Conservation (phyloP, 2,329 filamentous ascomycete species). For the Hypoxylon sp. region DNA sequence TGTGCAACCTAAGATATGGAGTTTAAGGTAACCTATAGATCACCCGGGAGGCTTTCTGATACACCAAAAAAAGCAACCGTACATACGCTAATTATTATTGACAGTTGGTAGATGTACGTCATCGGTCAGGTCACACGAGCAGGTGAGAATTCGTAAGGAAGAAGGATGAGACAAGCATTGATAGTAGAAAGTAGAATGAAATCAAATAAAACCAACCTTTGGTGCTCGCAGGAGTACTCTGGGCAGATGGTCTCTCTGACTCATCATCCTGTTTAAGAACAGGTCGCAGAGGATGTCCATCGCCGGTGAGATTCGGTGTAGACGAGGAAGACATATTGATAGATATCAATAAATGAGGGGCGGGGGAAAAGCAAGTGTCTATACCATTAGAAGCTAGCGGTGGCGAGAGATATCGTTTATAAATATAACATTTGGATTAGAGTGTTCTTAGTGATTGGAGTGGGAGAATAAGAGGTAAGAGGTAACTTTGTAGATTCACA, state of each 20-base stretch:
- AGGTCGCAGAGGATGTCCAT: conserved; percentile 50
- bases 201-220: conserved; percentile 50
- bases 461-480: neutral
- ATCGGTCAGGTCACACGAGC: conserved; percentile 8
- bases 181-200: conserved; percentile 1
- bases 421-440: neutral
- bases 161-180: conserved; percentile 1
- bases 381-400: conserved; percentile 21
- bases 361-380: conserved; percentile 10
- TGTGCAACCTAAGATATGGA: neutral
- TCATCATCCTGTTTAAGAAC: conserved; percentile 55
- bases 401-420: conserved; percentile 1
- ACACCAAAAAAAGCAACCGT: neutral
- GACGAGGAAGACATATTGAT: conserved; percentile 47
- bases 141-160: conserved; percentile 11
- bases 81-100: conserved; percentile 1
- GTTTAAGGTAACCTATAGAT: neutral
- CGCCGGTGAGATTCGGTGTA: conserved; percentile 45
- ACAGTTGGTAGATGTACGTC: conserved; percentile 14
- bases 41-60: neutral
- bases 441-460: conserved; percentile 5
- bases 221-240: conserved; percentile 40
- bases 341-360: conserved; percentile 27
- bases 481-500: neutral
- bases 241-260: conserved; percentile 46